Evolutionary conservation across 768 basidiomycete genomes (phyloP).

Genomic region (Lentinula aciculospora): DNA sequence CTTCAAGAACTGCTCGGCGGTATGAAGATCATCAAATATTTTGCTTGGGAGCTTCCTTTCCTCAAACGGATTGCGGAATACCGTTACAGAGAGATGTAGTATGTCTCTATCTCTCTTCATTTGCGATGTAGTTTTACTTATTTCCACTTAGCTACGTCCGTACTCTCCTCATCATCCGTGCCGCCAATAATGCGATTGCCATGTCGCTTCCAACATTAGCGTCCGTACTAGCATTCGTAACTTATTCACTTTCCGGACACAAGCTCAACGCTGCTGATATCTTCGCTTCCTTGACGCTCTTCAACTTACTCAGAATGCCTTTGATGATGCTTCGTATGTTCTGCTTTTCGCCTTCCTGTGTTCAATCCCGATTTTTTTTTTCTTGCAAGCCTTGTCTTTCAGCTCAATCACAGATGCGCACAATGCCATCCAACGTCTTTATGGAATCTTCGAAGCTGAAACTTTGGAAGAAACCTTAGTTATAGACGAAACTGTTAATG

Average conservation of each 20-base stretch:
- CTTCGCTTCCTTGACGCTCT: constrained; percentile 82
- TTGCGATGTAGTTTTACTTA: constrained; percentile 17
- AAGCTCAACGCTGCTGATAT: constrained; percentile 61
- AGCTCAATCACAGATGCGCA: constrained; percentile 80
- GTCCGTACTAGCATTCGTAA: constrained; percentile 70
- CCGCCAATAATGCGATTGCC: constrained; percentile 63
- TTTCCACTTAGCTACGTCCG: constrained; percentile 50
- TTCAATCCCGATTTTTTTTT: constrained; percentile 10
- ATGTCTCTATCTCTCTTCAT: constrained; percentile 16
- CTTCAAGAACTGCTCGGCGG: constrained; percentile 86
- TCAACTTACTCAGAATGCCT: constrained; percentile 78
- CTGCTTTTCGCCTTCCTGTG: neutral
- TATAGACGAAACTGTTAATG: constrained; percentile 48
- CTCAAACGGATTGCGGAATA: constrained; percentile 66
- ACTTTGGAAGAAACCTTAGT: constrained; percentile 52
- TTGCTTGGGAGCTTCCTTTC: constrained; percentile 85
- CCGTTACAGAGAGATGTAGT: constrained; percentile 67
- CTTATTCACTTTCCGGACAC: constrained; percentile 73
- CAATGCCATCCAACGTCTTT: constrained; percentile 74
- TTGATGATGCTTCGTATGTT: constrained; percentile 62
- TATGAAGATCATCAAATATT: constrained; percentile 91
- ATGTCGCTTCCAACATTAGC: constrained; percentile 74
- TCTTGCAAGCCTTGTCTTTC: constrained; percentile 65
- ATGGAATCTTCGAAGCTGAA: constrained; percentile 83
- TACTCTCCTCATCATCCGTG: constrained; percentile 56